Evolutionary conservation across 148 eudicot genomes (phyloP), one percentile per base, ranked within the genome.

Genomic region (Pharnaceum exiguum): DNA sequence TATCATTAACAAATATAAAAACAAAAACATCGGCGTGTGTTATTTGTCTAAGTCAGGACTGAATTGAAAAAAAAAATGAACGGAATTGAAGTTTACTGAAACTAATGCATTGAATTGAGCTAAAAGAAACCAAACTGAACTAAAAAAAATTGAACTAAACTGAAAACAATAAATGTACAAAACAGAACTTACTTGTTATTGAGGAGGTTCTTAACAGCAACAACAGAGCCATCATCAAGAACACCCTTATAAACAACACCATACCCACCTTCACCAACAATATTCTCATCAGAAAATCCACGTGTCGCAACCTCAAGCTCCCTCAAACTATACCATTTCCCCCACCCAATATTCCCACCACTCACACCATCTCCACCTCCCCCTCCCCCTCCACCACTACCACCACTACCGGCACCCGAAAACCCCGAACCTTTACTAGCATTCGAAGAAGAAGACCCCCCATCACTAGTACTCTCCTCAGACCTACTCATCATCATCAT

Each of bases 181-280:
- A 23, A 9, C 16, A 1, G 30, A 51, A 79, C 89, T 67, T 63
- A 91, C 97, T 82, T 91, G 69, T 84, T 90, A 27, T 87, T 85
- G 10, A 77, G 80, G 17, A 91, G 84, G 74, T 72, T 85, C 59
- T 91, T 91, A 7, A 91, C 90, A 35, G 97, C 97, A 3, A 91
- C 89, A 4, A 80, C 76, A 40, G 90, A 82, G 4, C 86, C 96
- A 66, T 87, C 97, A 8, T 60, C 84, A 62, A 91, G 67, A 57
- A 82, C 82, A 43, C 97, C 96, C 55, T 71, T 79, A 40, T 80
- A 91, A 32, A 91, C 97, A 44, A 91, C 31, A 2, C 97, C 97
- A 33, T 87, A 87, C 0, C 97, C 97, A 10, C 97, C 97, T 76
- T 88, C 94, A 13, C 97, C 97, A 29, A 91, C 72, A 58, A 87